Conservation (phyloP, 306 rosid genomes). For the Acmispon strigosus region DNA sequence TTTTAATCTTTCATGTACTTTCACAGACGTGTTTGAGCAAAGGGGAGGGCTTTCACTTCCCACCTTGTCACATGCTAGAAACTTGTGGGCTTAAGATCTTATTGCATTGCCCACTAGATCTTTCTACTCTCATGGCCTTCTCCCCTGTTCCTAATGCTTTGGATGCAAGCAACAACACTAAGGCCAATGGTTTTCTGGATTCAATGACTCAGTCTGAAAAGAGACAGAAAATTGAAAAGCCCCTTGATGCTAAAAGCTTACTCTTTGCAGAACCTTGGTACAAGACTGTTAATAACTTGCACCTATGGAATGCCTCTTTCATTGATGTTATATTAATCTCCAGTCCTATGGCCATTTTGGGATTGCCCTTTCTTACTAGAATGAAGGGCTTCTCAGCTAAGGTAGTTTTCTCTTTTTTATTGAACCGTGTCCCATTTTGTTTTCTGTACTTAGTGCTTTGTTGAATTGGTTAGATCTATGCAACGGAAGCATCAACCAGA, state of each 20-base stretch:
- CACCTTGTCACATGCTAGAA: constrained; percentile 73
- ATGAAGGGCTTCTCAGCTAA: constrained; percentile 70
- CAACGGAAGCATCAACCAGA: constrained; percentile 66
- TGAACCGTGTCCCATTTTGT: background rate
- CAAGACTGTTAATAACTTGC: constrained; percentile 59
- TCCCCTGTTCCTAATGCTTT: constrained; percentile 57
- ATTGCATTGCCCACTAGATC: constrained; percentile 79
- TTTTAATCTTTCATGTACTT: background rate
- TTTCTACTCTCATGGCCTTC: constrained; percentile 65
- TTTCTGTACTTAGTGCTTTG: constrained; percentile 7
- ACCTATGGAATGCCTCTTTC: constrained; percentile 53
- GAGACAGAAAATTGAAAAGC: constrained; percentile 44
- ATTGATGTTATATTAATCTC: constrained; percentile 72
- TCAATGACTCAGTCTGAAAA: constrained; percentile 24
- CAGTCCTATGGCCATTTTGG: constrained; percentile 86
- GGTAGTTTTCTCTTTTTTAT: constrained; percentile 33
- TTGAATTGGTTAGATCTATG: constrained; percentile 54
- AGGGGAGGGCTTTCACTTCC: constrained; percentile 68
- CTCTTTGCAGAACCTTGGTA: constrained; percentile 71
- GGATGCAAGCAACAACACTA: constrained; percentile 11
- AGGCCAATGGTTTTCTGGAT: constrained; percentile 6
- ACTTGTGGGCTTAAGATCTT: constrained; percentile 68
- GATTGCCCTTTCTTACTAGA: constrained; percentile 73
- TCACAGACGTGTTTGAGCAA: constrained; percentile 70
- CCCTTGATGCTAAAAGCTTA: constrained; percentile 41